Evolutionary conservation across 371 early-diverging fungal species (phyloP), one percentile per base, ranked within the genome.

Genomic region (Smittium culicis): DNA sequence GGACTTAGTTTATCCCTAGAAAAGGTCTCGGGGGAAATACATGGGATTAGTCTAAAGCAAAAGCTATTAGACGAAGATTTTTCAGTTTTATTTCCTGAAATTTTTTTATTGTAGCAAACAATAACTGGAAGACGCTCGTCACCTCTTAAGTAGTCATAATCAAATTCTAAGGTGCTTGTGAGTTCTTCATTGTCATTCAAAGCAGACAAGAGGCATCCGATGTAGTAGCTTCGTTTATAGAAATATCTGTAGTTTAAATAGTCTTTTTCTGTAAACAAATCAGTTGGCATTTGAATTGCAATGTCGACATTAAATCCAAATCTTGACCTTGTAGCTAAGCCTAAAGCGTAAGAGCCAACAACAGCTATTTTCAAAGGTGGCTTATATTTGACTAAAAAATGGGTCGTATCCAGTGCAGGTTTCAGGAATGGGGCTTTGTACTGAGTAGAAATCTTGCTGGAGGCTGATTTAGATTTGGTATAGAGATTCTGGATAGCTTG

Each of bases 241-340:
- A 93, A 91, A 74, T 98, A 98, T 61, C 96, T 83, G 74, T 88
- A 83, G 81, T 98, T 95, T 73, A 93, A 71, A 69, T 88, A 83
- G 73, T 98, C 98, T 73, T 94, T 93, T 65, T 95, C 93, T 71
- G 86, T 86, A 73, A 95, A 91, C 32, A 95, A 69, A 0, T 72
- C 69, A 33, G 76, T 75, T 0, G 97, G 98, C 93, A 98, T 96
- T 66, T 93, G 87, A 17, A 95, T 89, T 17, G 89, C 88, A 17
- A 98, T 73, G 77, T 98, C 97, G 0, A 96, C 88, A 68, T 86
- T 91, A 71, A 86, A 85, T 1, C 82, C 81, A 14, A 71, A 61
- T 20, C 81, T 81, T 24, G 75, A 69, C 68, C 85, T 88, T n/a
- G 83, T 71, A 0, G 87, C 77, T 59, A 88, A 83, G 67, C 89